Evolutionary conservation across 73 alveolate genomes (phyloP).

Genomic region (Tetrahymena thermophila): DNA sequence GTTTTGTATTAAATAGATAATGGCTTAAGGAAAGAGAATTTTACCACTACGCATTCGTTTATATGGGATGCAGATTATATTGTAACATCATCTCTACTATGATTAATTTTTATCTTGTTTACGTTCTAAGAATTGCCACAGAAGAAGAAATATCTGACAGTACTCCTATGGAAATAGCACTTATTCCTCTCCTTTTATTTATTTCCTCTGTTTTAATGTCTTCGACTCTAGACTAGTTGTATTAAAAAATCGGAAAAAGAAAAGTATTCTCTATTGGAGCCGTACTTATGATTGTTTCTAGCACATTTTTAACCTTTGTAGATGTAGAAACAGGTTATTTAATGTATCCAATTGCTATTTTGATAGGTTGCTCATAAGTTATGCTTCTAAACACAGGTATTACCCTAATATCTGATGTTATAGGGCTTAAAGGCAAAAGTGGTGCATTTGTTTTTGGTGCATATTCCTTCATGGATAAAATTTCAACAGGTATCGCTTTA

Average conservation of each 20-base stretch:
- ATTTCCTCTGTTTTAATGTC: constrained; percentile 54
- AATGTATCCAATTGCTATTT: constrained; percentile 47
- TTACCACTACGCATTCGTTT: constrained; percentile 57
- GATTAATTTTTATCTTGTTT: constrained; percentile 49
- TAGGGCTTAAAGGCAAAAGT: constrained; percentile 61
- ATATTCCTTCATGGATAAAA: constrained; percentile 61
- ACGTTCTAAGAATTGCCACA: constrained; percentile 18
- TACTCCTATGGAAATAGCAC: constrained; percentile 66
- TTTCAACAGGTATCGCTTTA: constrained; percentile 51
- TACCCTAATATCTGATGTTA: constrained; percentile 62
- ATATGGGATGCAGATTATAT: constrained; percentile 67
- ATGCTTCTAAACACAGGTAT: constrained; percentile 60
- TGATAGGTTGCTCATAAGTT: constrained; percentile 54
- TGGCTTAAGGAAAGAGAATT: constrained; percentile 61
- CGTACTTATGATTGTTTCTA: not conserved
- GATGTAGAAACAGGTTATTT: constrained; percentile 13
- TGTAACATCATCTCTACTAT: constrained; percentile 70
- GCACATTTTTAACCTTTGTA: not conserved
- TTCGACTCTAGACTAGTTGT: constrained; percentile 43
- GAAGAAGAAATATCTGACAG: constrained; percentile 46
- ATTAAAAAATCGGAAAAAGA: constrained; percentile 47
- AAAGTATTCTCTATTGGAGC: not conserved
- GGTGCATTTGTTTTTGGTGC: constrained; percentile 83
- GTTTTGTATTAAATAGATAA: not conserved
- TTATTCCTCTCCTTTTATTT: constrained; percentile 63